Evolutionary conservation across 2,329 filamentous ascomycete species (phyloP), one percentile per base, ranked within the genome.

Genomic region (Beauveria brongniartii): DNA sequence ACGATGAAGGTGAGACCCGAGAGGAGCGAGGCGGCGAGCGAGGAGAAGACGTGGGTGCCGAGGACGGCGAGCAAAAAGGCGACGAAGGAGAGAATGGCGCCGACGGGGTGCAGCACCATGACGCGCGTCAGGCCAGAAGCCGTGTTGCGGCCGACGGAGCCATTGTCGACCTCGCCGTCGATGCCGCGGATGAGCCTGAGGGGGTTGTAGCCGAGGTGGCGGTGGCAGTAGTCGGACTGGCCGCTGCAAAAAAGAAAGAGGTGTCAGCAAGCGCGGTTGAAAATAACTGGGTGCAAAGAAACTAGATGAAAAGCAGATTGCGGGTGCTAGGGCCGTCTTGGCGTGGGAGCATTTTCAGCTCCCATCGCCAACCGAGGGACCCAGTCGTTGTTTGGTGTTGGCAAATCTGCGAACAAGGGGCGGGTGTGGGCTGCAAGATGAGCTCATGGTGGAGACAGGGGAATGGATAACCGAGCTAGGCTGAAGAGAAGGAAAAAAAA

Each of bases 41-140:
- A 77, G 62, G 82, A 77, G 54, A 81, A 63, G 57, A 80, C 63
- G 62, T 80, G 78, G 8, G 79, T 72, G 50, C 58, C 58, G 63
- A 79, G 77, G 50, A 80, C 67, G 10, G 80, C 77, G 55, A 85
- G 63, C 37, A 83, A 57, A 1, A 80, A 74, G 2, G 80, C 81
- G 37, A 81, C 74, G 73, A 86, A 86, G 66, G 78, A 75, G 3
- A 86, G 70, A 60, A 74, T 82, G 63, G 78, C 77, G n/a, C 78
- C 82, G 67, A 87, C 73, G 30, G 85, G 83, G 73, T 87, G 84
- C 62, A 88, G 77, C 57, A 87, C 72, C 82, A 87, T 82, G 64
- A 82, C 80, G 64, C 76, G 75, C 47, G 84, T 86, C 46, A 87
- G 75, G 30, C 71, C 74, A 64, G 77, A 77, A 62, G 78, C 71